A percentile compares a stretch with the other conserved stretches of the same genome.
Evolutionary conservation across 148 eudicot species (phyloP).

Genomic region (Mesembryanthemum crystallinum): DNA sequence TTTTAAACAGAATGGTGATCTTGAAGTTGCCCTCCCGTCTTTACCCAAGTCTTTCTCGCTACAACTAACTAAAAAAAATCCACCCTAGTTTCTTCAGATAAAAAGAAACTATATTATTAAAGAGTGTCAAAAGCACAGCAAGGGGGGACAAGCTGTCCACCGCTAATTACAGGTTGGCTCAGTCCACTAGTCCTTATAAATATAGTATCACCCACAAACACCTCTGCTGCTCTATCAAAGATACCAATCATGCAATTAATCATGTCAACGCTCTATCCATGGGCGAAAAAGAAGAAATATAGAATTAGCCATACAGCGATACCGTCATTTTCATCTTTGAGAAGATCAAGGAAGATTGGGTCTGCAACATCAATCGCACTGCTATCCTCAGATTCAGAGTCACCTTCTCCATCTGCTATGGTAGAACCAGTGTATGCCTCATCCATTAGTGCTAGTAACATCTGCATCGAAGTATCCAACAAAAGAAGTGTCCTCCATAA

Average conservation of each 20-base stretch:
- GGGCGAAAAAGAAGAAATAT: neutral
- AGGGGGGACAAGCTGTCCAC: too few relatives aligned
- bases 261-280: neutral
- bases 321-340: slow-evolving; percentile 98
- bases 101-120: neutral
- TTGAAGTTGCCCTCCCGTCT: neutral
- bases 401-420: slow-evolving; percentile 91
- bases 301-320: slow-evolving; percentile 66
- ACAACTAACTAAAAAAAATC: neutral
- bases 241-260: neutral
- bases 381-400: slow-evolving; percentile 94
- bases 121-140: neutral
- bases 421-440: slow-evolving; percentile 99
- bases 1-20: neutral
- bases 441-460: slow-evolving; percentile 97
- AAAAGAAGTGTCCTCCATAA: slow-evolving; percentile 14
- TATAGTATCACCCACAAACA: too few relatives aligned
- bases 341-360: slow-evolving; percentile 91
- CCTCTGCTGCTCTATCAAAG: neutral
- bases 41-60: neutral
- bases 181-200: too few relatives aligned
- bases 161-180: too few relatives aligned
- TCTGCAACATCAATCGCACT: slow-evolving; percentile 76
- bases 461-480: slow-evolving; percentile 57
- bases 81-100: neutral